Evolutionary conservation across 129 eudicot genomes (phyloP), one percentile per base, ranked within the genome.

Genomic region (Flaveria sonorensis): DNA sequence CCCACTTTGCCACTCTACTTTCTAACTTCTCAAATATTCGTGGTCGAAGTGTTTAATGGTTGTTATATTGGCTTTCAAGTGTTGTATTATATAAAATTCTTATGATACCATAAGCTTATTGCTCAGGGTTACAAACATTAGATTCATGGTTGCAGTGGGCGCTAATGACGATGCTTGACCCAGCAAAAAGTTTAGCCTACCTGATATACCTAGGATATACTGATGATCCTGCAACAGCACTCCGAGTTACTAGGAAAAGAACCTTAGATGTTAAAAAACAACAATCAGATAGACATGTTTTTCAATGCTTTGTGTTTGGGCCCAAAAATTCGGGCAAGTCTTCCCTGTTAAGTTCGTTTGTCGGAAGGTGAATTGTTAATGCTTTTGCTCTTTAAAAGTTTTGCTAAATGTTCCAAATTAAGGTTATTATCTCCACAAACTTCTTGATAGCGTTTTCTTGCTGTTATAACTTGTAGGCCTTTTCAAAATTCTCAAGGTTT

Each of bases 281-380:
- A 84, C 92, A 91, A 81, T 84, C 96, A 10, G 97, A 91, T n/a
- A 83, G 97, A 77, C 90, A 87, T 81, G 96, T 89, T 77, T 93
- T 85, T 76, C 96, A 89, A 59, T 93, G 96, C 72, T 85, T 74
- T 87, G 97, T 93, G 36, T 89, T 93, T 79, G 98, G 97, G 61
- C 97, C 98, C 10, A 91, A 81, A 81, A 80, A 69, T 53, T 84
- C 97, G 46, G 98, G 97, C 46, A 94, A 94, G 83, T 78, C 98
- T 71, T 88, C 97, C 24, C 60, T 94, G 64, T 71, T 94, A 77
- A 86, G 74, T 48, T 88, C 98, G 50, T 89, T 89, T 68, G 70
- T 87, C 32, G 93, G 98, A 85, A 89, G 98, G 98, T 91, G 39
- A 45, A 48, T 30, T 19, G 69, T 69, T 9, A 28, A 68, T 28